Conservation (phyloP, 257 asterid species). For the Rauvolfia tetraphylla region DNA sequence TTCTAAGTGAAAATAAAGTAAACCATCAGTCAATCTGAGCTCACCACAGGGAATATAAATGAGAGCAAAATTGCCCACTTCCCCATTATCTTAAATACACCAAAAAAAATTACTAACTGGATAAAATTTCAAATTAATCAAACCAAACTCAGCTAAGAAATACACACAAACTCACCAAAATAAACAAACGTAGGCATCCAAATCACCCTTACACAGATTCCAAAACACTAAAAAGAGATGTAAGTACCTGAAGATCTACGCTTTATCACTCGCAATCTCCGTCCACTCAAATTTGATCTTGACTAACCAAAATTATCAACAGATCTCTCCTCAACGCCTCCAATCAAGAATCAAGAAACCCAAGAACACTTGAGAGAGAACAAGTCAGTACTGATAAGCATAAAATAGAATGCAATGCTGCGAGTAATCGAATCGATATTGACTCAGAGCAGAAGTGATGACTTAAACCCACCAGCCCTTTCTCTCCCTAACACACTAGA, state of each 20-base stretch:
- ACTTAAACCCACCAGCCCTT: conserved; percentile 25
- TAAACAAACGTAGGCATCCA: neutral
- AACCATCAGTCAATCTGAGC: conserved; percentile 11
- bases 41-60: neutral
- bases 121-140: neutral
- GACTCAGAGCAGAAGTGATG: conserved; percentile 7
- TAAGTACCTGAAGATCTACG: conserved; percentile 39
- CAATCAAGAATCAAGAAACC: conserved; percentile 3
- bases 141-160: neutral
- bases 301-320: conserved; percentile 18
- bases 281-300: neutral
- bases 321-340: conserved; percentile 22
- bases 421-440: neutral
- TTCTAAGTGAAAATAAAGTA: conserved; percentile 1
- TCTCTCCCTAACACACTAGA: conserved; percentile 22
- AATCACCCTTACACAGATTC: neutral
- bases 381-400: conserved; percentile 15
- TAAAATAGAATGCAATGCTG: conserved; percentile 18
- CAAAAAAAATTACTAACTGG: neutral
- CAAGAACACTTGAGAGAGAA: neutral
- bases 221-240: neutral
- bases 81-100: neutral
- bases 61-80: neutral
- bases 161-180: neutral
- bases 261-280: conserved; percentile 2